Evolutionary conservation across 495 filamentous ascomycete species (phyloP), one percentile per base, ranked within the genome.

Genomic region (Penicillium canescens): DNA sequence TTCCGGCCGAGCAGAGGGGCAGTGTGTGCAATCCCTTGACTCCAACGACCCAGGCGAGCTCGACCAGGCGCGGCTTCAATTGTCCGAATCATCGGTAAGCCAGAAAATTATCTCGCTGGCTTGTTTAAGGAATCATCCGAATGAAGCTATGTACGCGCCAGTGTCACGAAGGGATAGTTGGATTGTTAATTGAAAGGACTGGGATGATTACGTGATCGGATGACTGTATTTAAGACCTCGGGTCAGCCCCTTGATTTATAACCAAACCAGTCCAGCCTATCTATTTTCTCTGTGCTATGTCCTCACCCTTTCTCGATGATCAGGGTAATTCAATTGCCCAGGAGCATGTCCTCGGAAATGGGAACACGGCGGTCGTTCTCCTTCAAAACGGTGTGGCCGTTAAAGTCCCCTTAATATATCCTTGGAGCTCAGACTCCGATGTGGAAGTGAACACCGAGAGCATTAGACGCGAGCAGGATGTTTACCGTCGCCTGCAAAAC

Each of bases 391-490:
- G 42, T 8, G 14, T 63, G 3, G 65, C 62, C 23, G 43, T 66
- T 36, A 66, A 66, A 50, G 52, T 16, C 1, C 63, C 60, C 0
- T 46, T 64, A 38, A 53, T 53, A 49, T 57, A 55, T 46, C 43
- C 12, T 44, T 63, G 55, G 60, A 62, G 58, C 41, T 50, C 55
- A 13, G 62, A 62, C 3, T 46, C 34, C 8, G 59, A 69, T 16
- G 54, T 64, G 6, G 4, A 60, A 41, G 45, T 42, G 42, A 69
- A 69, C 37, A 13, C 59, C 14, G 9, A 58, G 8, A 50, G n/a
- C 31, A 28, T 70, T 12, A 37, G 28, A 42, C 61, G 51, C 4
- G 67, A 70, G 51, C 61, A 67, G 57, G 54, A 59, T 31, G 46
- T 70, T 33, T 67, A 70, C 42, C 55, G 52, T 54, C 61, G 58